Conservation (phyloP, 2,329 filamentous ascomycete genomes). For the Aspergillus fijiensis region DNA sequence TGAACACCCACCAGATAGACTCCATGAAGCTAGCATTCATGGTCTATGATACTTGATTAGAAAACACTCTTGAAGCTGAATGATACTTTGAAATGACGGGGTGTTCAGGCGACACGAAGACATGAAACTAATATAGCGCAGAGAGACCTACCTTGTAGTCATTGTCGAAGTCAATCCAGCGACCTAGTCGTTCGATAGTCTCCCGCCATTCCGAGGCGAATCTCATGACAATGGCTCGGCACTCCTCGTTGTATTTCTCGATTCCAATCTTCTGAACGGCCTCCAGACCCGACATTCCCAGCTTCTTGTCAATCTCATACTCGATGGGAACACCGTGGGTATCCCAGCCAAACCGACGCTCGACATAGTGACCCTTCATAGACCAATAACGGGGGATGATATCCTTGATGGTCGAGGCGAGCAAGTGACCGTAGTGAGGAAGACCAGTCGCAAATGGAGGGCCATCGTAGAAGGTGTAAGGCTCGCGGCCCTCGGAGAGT, state of each 20-base stretch:
- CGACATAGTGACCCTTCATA: constrained; percentile 92
- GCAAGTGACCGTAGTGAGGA: constrained; percentile 71
- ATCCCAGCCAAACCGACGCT: constrained; percentile 93
- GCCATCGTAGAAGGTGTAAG: constrained; percentile 94
- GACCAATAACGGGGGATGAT: constrained; percentile 96
- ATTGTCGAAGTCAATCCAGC: constrained; percentile 98
- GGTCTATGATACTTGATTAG: constrained; percentile 55
- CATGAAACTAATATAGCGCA: not conserved
- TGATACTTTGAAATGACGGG: too few species aligned
- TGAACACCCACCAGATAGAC: constrained; percentile 95
- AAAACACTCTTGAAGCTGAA: not conserved
- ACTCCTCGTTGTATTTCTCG: constrained; percentile 87
- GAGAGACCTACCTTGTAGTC: constrained; percentile 72
- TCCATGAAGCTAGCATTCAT: constrained; percentile 98
- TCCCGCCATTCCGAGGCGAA: constrained; percentile 83
- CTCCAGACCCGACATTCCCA: constrained; percentile 82
- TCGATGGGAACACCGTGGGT: constrained; percentile 93
- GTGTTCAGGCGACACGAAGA: not conserved
- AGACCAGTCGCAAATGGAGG: constrained; percentile 73
- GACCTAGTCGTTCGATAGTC: constrained; percentile 82
- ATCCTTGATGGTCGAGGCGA: constrained; percentile 94
- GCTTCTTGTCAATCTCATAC: constrained; percentile 95
- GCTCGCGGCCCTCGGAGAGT: constrained; percentile 76
- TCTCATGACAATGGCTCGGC: constrained; percentile 88
- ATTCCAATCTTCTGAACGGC: constrained; percentile 85